phyloP scores from a whole-genome alignment of 2,329 filamentous ascomycete genomes.

The Akanthomyces uredinophilus region DNA sequence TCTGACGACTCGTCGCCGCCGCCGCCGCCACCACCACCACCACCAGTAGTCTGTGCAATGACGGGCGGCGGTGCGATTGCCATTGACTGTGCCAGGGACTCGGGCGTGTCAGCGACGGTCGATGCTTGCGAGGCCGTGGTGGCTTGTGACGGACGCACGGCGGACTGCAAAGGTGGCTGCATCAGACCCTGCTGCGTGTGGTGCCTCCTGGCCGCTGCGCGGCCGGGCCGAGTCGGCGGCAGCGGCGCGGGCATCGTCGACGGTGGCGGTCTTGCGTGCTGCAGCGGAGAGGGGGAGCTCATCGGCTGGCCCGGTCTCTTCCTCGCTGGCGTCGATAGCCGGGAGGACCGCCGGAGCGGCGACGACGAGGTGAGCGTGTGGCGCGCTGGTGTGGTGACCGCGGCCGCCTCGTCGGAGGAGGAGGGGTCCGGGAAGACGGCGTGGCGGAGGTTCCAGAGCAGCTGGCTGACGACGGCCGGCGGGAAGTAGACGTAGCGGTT shows the following conservation, averaged over 20 bases:
- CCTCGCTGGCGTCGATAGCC: not conserved
- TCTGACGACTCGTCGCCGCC: conserved; percentile 7
- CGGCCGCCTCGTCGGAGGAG: not conserved
- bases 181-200: not conserved
- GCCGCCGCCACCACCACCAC: too few relatives aligned
- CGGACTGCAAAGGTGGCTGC: not conserved
- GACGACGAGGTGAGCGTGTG: conserved; percentile 16
- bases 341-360: not conserved
- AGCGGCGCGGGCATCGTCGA: conserved; percentile 19
- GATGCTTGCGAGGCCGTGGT: conserved; percentile 34
- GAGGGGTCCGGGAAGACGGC: conserved; percentile 37
- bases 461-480: conserved; percentile 51
- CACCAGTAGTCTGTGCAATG: not conserved
- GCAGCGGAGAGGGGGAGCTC: conserved; percentile 14
- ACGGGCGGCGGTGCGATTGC: not conserved
- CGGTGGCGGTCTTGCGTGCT: conserved; percentile 15
- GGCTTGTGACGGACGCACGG: conserved; percentile 30
- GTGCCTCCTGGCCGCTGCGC: not conserved
- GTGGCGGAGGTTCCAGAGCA: conserved; percentile 54
- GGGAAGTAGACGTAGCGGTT: conserved; percentile 49
- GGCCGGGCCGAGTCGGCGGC: not conserved
- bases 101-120: conserved; percentile 15
- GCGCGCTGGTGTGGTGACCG: conserved; percentile 1
- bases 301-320: not conserved
- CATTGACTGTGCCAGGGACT: not conserved